phyloP scores from a whole-genome alignment of 2,329 filamentous ascomycete genomes.

The Trichoderma semiorbis region DNA sequence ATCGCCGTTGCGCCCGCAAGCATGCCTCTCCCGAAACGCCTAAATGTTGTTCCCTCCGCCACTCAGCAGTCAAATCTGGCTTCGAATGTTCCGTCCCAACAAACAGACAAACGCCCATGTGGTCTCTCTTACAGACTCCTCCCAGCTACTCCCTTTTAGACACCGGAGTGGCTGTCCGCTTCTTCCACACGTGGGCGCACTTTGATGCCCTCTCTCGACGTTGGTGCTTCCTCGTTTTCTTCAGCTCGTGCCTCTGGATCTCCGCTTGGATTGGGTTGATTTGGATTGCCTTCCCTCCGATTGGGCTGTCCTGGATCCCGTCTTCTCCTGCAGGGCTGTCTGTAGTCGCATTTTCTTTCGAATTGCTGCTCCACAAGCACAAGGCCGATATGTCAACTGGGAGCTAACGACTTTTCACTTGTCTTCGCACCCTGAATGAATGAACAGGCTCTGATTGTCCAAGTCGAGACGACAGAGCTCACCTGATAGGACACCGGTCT shows the following conservation, averaged over 20 bases:
- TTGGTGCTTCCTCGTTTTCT: neutral
- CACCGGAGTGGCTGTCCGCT: neutral
- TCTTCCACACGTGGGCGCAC: neutral
- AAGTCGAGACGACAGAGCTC: neutral
- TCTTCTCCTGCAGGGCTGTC: neutral
- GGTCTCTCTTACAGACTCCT: neutral
- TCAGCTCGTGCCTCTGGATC: neutral
- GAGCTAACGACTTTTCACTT: neutral
- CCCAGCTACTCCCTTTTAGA: neutral
- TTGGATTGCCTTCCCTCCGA: neutral
- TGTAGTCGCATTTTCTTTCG: neutral
- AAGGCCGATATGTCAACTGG: neutral
- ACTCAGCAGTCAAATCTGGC: neutral
- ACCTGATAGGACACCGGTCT: neutral
- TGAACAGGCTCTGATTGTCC: neutral
- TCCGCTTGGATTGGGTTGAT: neutral
- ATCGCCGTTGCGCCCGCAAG: constrained; percentile 1
- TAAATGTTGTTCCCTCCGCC: constrained; percentile 5
- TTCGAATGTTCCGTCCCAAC: neutral
- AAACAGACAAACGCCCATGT: neutral
- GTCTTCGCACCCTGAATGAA: neutral
- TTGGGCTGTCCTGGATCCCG: neutral
- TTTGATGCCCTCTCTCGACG: neutral
- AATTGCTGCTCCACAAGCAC: neutral
- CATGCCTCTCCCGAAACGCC: constrained; percentile 6